Conservation (phyloP, 768 basidiomycete species). For the Leccinum barrowsii region DNA sequence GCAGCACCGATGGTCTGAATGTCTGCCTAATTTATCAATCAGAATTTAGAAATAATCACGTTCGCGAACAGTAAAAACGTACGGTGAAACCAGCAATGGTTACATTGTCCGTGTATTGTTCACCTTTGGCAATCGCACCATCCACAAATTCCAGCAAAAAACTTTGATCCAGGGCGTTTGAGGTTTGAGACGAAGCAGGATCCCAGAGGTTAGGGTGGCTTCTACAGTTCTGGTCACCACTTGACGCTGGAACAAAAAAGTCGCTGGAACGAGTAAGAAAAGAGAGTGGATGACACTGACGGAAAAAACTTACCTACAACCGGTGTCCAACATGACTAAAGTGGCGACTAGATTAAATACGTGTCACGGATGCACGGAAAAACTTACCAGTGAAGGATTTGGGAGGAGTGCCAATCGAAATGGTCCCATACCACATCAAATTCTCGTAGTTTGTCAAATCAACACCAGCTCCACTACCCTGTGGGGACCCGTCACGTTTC, state of each 20-base stretch:
- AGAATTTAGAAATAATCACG: neutral
- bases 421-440: neutral
- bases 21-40: neutral
- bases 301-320: neutral
- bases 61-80: neutral
- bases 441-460: neutral
- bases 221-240: neutral
- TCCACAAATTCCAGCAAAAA: too few relatives aligned
- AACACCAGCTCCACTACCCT: neutral
- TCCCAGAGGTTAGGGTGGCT: neutral
- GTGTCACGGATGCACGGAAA: too few relatives aligned
- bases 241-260: neutral
- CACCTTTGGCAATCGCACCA: constrained; percentile 18
- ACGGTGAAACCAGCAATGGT: constrained; percentile 5
- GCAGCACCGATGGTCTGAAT: too few relatives aligned
- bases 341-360: neutral
- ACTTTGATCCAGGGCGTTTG: too few relatives aligned
- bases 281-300: neutral
- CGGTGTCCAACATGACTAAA: neutral
- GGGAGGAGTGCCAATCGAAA: neutral
- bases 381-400: neutral
- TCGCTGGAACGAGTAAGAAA: neutral
- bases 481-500: neutral
- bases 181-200: too few relatives aligned
- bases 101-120: constrained; percentile 35